Conservation (phyloP, 345 rosid species). For the Psidium guajava region DNA sequence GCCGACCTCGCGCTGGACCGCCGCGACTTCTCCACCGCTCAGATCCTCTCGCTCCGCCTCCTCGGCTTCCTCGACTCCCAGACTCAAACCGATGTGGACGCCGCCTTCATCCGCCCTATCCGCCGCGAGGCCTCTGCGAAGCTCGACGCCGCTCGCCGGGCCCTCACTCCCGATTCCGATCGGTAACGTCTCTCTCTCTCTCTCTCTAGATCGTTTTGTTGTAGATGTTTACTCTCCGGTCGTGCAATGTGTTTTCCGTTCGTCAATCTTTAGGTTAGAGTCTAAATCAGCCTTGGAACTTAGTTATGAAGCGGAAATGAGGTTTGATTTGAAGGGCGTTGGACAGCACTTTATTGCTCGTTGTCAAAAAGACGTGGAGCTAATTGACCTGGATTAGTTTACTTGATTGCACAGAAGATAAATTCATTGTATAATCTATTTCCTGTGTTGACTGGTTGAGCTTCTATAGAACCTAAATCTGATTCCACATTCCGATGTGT, state of each 20-base stretch:
- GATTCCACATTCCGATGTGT: not conserved
- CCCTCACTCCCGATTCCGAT: slow-evolving; percentile 61
- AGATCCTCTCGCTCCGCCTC: slow-evolving; percentile 67
- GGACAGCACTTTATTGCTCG: not conserved
- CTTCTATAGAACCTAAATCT: not conserved
- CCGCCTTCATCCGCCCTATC: slow-evolving; percentile 49
- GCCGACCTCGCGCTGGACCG: slow-evolving; percentile 60
- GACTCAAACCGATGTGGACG: slow-evolving; percentile 42
- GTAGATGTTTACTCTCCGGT: not conserved
- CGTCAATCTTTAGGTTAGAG: not conserved
- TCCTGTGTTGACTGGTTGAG: not conserved
- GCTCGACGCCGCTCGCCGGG: slow-evolving; percentile 47
- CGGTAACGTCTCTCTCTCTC: slow-evolving; percentile 23
- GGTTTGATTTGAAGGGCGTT: not conserved
- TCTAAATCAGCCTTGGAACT: not conserved
- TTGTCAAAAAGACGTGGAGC: not conserved
- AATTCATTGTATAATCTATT: not conserved
- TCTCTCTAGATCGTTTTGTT: not conserved
- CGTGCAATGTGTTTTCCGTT: not conserved
- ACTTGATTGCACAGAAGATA: not conserved
- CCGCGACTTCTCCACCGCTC: slow-evolving; percentile 61
- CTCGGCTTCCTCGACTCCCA: slow-evolving; percentile 86
- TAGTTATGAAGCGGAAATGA: not conserved
- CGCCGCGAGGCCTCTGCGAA: slow-evolving; percentile 56
- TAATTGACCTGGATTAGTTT: not conserved